Conservation (phyloP, 2,329 filamentous ascomycete species). For the Ascochyta fabae region DNA sequence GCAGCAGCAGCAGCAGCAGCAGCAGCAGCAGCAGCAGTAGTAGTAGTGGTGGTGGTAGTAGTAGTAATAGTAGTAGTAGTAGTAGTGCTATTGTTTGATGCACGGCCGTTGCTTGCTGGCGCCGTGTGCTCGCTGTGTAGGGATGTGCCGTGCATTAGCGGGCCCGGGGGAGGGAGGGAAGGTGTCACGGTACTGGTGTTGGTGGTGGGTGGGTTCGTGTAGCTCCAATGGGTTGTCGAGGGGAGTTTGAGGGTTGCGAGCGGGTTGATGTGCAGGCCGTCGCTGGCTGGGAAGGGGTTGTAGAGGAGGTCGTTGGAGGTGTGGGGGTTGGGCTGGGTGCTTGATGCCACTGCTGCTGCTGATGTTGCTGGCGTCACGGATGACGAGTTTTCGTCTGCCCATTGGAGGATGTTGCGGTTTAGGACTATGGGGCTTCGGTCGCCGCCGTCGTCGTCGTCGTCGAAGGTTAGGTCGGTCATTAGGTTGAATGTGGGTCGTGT, state of each 20-base stretch:
- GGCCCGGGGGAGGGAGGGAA: conserved; percentile 2
- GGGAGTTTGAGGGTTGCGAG: conserved; percentile 39
- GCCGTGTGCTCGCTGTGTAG: background rate
- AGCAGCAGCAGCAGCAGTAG: no score
- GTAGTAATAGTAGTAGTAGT: background rate
- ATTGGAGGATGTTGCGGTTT: conserved; percentile 49
- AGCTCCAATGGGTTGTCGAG: conserved; percentile 18
- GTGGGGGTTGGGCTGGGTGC: background rate
- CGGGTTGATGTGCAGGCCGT: conserved; percentile 39
- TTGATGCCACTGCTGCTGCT: background rate
- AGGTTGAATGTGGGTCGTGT: conserved; percentile 24
- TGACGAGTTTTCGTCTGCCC: conserved; percentile 45
- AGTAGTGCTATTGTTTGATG: background rate
- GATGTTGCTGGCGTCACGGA: background rate
- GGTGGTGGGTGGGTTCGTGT: background rate
- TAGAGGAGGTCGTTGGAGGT: conserved; percentile 11
- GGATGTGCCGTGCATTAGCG: background rate
- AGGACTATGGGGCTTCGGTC: conserved; percentile 40
- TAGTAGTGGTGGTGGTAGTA: background rate
- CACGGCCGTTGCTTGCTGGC: background rate
- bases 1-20: no score
- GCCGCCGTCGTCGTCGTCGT: conserved; percentile 26
- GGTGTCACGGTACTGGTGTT: background rate
- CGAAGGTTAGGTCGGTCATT: conserved; percentile 25
- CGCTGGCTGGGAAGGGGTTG: conserved; percentile 24